Evolutionary conservation across 2,329 filamentous ascomycete genomes (phyloP).

Genomic region (Coleophoma eucalyptorum): DNA sequence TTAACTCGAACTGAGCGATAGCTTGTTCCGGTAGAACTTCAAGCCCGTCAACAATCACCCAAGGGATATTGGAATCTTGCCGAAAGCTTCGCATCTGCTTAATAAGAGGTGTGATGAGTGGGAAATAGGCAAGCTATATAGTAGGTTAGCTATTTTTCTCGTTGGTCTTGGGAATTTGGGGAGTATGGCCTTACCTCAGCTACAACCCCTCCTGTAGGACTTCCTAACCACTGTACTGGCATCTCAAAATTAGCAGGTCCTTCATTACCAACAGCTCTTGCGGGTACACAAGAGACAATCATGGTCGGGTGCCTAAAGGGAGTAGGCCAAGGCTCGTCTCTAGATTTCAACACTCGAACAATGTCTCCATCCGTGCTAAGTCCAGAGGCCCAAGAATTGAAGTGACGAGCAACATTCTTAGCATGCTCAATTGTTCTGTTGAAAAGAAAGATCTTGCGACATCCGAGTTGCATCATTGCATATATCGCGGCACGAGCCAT

Average conservation of each 20-base stretch:
- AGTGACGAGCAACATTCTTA: constrained; percentile 64
- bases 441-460: constrained; percentile 70
- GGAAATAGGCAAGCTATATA: constrained; percentile 61
- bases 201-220: constrained; percentile 70
- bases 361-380: constrained; percentile 23
- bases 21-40: constrained; percentile 73
- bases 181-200: constrained; percentile 45
- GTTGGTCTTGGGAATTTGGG: not conserved
- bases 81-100: constrained; percentile 53
- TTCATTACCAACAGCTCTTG: constrained; percentile 58
- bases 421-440: constrained; percentile 67
- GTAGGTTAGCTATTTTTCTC: not conserved
- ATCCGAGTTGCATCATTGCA: constrained; percentile 72
- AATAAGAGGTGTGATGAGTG: constrained; percentile 67
- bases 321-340: constrained; percentile 61
- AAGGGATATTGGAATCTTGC: constrained; percentile 51
- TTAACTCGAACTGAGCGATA: constrained; percentile 74
- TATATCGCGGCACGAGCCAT: constrained; percentile 79
- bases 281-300: constrained; percentile 73
- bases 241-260: constrained; percentile 68
- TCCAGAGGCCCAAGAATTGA: constrained; percentile 44
- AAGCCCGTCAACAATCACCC: constrained; percentile 73
- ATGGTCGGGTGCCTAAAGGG: constrained; percentile 64
- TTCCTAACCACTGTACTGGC: constrained; percentile 66
- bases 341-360: constrained; percentile 48